These are phyloP conservation scores for Extremus antarcticus DNA, from an alignment of 495 filamentous ascomycete species.

Conservation along the genomic window DNA sequence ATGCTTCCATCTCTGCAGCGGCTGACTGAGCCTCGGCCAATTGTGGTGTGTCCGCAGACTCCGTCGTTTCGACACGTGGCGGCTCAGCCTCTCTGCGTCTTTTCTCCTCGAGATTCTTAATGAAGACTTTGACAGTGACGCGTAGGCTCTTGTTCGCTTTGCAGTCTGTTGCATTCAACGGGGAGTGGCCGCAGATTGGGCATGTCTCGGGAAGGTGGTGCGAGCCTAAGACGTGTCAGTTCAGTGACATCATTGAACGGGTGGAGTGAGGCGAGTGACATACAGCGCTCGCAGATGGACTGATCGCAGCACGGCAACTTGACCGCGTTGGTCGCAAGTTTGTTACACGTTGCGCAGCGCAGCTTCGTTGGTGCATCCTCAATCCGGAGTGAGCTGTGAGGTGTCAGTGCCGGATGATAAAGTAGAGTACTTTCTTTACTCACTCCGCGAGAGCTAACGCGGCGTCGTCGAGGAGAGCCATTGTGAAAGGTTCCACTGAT, in stretches of 20 bases:
- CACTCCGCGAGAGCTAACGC: not conserved
- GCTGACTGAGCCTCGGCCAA: not conserved
- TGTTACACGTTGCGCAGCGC: slow-evolving; percentile 84
- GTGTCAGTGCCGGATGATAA: not conserved
- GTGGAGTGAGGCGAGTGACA: slow-evolving; percentile 26
- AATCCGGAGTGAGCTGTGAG: slow-evolving; percentile 56
- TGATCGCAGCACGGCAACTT: slow-evolving; percentile 92
- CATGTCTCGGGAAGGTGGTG: slow-evolving; percentile 51
- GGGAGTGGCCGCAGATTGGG: slow-evolving; percentile 85
- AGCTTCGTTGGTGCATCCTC: slow-evolving; percentile 91
- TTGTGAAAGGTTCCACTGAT: not conserved
- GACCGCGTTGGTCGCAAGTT: slow-evolving; percentile 82
- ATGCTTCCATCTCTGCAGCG: too few species aligned
- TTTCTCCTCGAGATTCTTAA: slow-evolving; percentile 83
- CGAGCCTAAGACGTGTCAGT: slow-evolving; percentile 28
- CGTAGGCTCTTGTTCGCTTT: slow-evolving; percentile 79
- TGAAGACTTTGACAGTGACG: slow-evolving; percentile 77
- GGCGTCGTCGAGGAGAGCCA: slow-evolving; percentile 5
- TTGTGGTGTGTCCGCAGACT: not conserved
- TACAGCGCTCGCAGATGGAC: slow-evolving; percentile 84
- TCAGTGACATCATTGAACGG: not conserved
- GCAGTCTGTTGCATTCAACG: slow-evolving; percentile 74
- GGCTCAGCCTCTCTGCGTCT: slow-evolving; percentile 38
- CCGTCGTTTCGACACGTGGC: slow-evolving; percentile 7
- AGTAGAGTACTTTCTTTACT: not conserved